phyloP scores from a whole-genome alignment of 2,329 filamentous ascomycete species.

The Fusarium heterosporum region DNA sequence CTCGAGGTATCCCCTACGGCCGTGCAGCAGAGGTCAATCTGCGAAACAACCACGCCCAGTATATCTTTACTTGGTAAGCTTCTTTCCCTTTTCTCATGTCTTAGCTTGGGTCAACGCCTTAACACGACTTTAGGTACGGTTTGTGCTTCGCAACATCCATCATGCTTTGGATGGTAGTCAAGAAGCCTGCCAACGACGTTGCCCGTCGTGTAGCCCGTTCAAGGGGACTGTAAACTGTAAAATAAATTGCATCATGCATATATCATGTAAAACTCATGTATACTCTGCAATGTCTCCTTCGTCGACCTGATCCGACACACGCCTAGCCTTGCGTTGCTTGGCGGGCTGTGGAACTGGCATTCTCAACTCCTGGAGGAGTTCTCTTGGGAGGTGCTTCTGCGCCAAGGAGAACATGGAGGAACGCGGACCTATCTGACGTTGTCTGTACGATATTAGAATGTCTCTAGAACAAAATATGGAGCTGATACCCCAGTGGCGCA shows the following conservation, averaged over 20 bases:
- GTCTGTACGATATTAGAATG: slow-evolving; percentile 65
- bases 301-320: slow-evolving; percentile 46
- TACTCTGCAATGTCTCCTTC: slow-evolving; percentile 54
- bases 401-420: slow-evolving; percentile 89
- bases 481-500: slow-evolving; percentile 35
- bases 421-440: slow-evolving; percentile 77
- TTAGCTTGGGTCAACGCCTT: not conserved
- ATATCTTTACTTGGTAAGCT: slow-evolving; percentile 97
- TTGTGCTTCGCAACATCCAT: slow-evolving; percentile 85
- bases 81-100: not conserved
- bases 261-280: slow-evolving; percentile 45
- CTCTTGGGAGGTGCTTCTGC: slow-evolving; percentile 82
- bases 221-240: slow-evolving; percentile 44
- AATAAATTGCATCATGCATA: slow-evolving; percentile 19
- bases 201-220: slow-evolving; percentile 70
- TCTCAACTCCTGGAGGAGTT: slow-evolving; percentile 83
- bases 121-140: slow-evolving; percentile 75
- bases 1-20: slow-evolving; percentile 89
- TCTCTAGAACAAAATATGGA: slow-evolving; percentile 38
- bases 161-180: slow-evolving; percentile 96
- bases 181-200: slow-evolving; percentile 82
- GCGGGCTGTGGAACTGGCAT: slow-evolving; percentile 70
- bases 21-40: slow-evolving; percentile 90
- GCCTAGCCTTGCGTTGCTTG: slow-evolving; percentile 58
- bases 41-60: slow-evolving; percentile 96